Conservation (phyloP, 1,284 basidiomycete genomes). For the Sanghuangporus sanghuang region DNA sequence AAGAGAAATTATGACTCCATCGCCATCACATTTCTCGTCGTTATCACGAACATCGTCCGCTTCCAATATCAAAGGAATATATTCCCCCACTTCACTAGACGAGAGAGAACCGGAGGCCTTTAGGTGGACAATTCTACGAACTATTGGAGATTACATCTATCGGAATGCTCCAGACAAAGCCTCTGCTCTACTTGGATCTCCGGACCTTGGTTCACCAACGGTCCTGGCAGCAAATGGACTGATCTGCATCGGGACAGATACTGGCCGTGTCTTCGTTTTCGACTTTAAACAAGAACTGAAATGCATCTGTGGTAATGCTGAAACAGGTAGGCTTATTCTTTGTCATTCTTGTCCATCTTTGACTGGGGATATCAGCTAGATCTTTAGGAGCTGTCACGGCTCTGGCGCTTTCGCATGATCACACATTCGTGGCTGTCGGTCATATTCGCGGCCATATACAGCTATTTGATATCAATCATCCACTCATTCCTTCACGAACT, state of each 20-base stretch:
- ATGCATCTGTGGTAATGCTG: slow-evolving; percentile 69
- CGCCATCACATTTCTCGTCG: slow-evolving; percentile 65
- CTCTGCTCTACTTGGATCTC: slow-evolving; percentile 53
- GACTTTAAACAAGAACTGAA: slow-evolving; percentile 87
- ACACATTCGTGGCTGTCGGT: slow-evolving; percentile 89
- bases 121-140: slow-evolving; percentile 72
- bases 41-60: slow-evolving; percentile 65
- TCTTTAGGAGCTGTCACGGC: slow-evolving; percentile 82
- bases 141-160: slow-evolving; percentile 52
- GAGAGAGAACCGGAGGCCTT: slow-evolving; percentile 56
- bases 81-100: slow-evolving; percentile 21
- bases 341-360: slow-evolving; percentile 9
- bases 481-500: slow-evolving; percentile 60
- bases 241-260: slow-evolving; percentile 84
- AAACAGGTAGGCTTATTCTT: slow-evolving; percentile 45
- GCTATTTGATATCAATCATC: slow-evolving; percentile 78
- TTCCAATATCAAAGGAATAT: slow-evolving; percentile 42
- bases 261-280: slow-evolving; percentile 79
- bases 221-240: slow-evolving; percentile 84
- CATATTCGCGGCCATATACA: slow-evolving; percentile 84
- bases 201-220: slow-evolving; percentile 62
- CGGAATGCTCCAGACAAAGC: slow-evolving; percentile 53
- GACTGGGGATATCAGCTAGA: slow-evolving; percentile 38
- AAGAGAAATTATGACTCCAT: slow-evolving; percentile 42
- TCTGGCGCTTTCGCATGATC: slow-evolving; percentile 88